Evolutionary conservation across 1,284 basidiomycete genomes (phyloP), one percentile per base, ranked within the genome.

Genomic region (Neotropicomus parvogracilis): DNA sequence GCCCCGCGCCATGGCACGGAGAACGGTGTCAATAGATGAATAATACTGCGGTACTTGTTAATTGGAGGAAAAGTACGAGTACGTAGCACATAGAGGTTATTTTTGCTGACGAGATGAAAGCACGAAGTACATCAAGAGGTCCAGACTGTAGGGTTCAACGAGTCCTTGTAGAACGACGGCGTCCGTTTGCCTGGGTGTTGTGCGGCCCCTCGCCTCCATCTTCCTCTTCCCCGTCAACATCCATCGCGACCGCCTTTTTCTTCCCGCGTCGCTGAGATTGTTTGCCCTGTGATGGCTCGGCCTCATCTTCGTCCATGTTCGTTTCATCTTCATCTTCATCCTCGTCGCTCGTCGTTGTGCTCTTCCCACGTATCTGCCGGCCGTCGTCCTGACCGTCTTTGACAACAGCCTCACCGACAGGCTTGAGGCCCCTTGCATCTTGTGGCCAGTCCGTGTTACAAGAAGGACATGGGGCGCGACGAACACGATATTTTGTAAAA

Each of bases 351-450:
- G 60, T 70, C 54, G 54, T 61, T 0, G 62, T 60, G 47, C 59
- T 64, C 45, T 61, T 59, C 44, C 68, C 68, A 39, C 69, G 67
- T n/a, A 56, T 57, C 36, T 72, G 72, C 37, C 74, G 71, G 52
- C 73, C 69, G 17, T 80, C 78, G 26, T 83, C 81, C 13, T 77
- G 71, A 11, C 80, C 84, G 38, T 81, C 79, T 39, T 69, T 72
- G 21, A 75, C 76, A 4, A 85, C 86, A 13, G 63, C 75, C 65
- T 88, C 86, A 14, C 86, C 86, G 19, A 89, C 66, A 6, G 75
- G 74, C 2, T 63, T 53, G 34, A 88, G 72, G 16, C 68, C 68
- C 29, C 64, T 66, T 29, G 69, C 67, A 7, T 76, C 71, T 20
- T 68, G 63, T 4, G 79, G 75, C 87, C 88, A 91, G 43, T 75